phyloP scores from a whole-genome alignment of 2,329 filamentous ascomycete genomes.

The Fusarium sp. region DNA sequence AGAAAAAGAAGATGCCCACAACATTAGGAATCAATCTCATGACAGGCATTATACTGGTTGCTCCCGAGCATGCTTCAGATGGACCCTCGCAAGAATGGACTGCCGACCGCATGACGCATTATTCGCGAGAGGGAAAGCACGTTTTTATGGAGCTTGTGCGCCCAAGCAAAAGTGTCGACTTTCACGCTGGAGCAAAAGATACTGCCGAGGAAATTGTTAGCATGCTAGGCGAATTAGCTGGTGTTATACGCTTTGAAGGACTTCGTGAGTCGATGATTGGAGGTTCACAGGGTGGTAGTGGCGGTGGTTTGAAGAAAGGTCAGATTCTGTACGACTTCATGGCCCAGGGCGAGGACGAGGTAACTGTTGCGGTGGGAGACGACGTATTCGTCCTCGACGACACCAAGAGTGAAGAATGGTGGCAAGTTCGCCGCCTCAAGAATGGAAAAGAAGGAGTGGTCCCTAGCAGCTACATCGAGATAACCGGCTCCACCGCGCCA shows the following conservation, averaged over 20 bases:
- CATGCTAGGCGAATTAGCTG: conserved; percentile 88
- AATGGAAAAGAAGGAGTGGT: conserved; percentile 97
- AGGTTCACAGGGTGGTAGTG: conserved; percentile 66
- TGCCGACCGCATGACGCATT: conserved; percentile 95
- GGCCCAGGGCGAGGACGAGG: conserved; percentile 96
- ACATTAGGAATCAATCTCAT: conserved; percentile 92
- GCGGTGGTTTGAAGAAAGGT: conserved; percentile 75
- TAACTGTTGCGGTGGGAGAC: conserved; percentile 89
- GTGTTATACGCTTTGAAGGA: conserved; percentile 84
- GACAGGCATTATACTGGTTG: conserved; percentile 90
- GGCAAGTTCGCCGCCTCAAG: conserved; percentile 91
- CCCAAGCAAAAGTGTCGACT: conserved; percentile 95
- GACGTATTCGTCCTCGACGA: conserved; percentile 94
- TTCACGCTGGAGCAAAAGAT: conserved; percentile 97
- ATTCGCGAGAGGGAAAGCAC: conserved; percentile 97
- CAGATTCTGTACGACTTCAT: conserved; percentile 94
- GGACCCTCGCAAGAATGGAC: conserved; percentile 93
- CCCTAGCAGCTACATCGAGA: conserved; percentile 94
- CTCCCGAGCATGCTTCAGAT: conserved; percentile 85
- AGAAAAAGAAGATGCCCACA: conserved; percentile 98
- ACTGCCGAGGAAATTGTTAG: conserved; percentile 94
- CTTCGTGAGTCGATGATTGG: conserved; percentile 89
- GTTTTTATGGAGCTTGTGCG: conserved; percentile 94
- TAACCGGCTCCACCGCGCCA: conserved; percentile 76
- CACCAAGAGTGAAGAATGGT: conserved; percentile 96